Evolutionary conservation across 2,329 filamentous ascomycete genomes (phyloP).

Genomic region (Colletotrichum echinochloae): DNA sequence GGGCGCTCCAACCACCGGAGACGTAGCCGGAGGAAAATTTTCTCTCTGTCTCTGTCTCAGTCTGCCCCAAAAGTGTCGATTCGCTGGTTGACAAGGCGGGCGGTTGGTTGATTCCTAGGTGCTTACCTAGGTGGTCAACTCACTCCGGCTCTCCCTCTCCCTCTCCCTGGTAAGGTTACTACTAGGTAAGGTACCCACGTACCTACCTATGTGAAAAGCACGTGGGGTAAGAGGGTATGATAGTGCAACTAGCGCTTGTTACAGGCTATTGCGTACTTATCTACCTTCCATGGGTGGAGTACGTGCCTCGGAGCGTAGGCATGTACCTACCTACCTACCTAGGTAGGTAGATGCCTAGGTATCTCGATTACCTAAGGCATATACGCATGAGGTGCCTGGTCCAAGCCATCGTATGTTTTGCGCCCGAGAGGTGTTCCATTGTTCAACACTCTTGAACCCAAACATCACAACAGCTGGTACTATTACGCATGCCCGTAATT

Average conservation of each 20-base stretch:
- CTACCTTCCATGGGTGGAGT: no score
- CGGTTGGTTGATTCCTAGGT: background rate
- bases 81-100: background rate
- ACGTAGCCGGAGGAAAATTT: conserved; percentile 32
- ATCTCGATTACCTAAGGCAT: background rate
- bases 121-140: background rate
- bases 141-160: background rate
- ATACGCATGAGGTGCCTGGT: background rate
- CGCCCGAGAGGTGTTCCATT: background rate
- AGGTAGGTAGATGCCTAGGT: background rate
- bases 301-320: no score
- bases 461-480: conserved; percentile 1
- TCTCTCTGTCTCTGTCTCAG: background rate
- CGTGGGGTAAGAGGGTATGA: conserved; percentile 6
- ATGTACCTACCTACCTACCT: no score
- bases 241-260: conserved; percentile 10
- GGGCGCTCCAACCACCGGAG: conserved; percentile 23
- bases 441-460: background rate
- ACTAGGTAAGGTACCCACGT: no score
- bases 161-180: background rate
- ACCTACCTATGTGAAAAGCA: background rate
- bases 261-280: background rate
- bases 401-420: conserved; percentile 26
- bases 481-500: background rate
- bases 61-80: conserved; percentile 1